A percentile compares a stretch with the other conserved stretches of the same genome.
phyloP scores from a whole-genome alignment of 2,329 filamentous ascomycete species.

The Epichloe sp. region DNA sequence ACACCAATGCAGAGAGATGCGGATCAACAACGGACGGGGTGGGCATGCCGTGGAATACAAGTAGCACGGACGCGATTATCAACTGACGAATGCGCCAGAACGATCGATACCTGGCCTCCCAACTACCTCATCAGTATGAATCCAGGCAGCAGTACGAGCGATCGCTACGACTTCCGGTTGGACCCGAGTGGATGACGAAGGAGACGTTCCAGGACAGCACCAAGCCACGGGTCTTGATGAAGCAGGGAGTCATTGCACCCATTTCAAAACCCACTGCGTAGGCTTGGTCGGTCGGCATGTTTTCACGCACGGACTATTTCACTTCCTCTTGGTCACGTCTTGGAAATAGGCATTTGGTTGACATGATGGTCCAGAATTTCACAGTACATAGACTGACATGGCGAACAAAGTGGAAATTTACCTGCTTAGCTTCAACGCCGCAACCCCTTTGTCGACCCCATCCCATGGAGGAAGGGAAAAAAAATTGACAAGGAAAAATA shows the following conservation, averaged over 20 bases:
- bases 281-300: too few species aligned
- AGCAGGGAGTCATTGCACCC: constrained; percentile 79
- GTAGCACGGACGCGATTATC: too few species aligned
- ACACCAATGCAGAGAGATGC: too few species aligned
- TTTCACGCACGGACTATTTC: background rate
- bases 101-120: constrained; percentile 70
- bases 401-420: background rate
- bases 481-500: background rate
- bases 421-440: background rate
- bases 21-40: too few species aligned
- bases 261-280: constrained; percentile 60
- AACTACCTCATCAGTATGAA: constrained; percentile 84
- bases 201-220: constrained; percentile 80
- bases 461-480: background rate
- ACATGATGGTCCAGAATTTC: background rate
- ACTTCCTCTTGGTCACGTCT: background rate
- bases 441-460: background rate
- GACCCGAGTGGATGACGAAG: constrained; percentile 95
- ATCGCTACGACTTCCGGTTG: constrained; percentile 71
- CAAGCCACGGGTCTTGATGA: constrained; percentile 80
- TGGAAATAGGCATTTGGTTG: background rate
- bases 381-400: background rate
- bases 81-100: constrained; percentile 38
- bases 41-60: too few species aligned
- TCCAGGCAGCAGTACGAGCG: constrained; percentile 80